phyloP scores from a whole-genome alignment of 495 filamentous ascomycete genomes.

The Amorphotheca resinae region DNA sequence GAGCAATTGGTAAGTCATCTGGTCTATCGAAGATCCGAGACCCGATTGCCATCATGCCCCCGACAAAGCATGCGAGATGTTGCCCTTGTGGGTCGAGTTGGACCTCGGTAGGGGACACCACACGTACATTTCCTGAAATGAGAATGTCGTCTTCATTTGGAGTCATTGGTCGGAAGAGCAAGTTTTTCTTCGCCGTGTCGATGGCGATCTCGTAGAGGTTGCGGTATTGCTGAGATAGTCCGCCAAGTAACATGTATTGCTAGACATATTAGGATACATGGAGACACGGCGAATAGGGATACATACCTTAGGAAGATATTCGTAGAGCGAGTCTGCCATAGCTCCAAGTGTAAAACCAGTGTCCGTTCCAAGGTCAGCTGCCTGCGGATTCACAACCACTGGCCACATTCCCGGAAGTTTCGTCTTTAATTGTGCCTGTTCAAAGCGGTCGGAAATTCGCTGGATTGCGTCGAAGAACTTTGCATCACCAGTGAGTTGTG shows the following conservation, averaged over 20 bases:
- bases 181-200: constrained; percentile 24
- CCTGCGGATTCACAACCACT: constrained; percentile 12
- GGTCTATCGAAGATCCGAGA: constrained; percentile 56
- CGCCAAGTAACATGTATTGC: constrained; percentile 1
- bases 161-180: constrained; percentile 72
- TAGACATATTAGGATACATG: background rate
- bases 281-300: background rate
- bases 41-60: constrained; percentile 81
- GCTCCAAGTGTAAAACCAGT: constrained; percentile 45
- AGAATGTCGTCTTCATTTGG: background rate
- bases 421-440: constrained; percentile 57
- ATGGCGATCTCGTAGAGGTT: constrained; percentile 2
- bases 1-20: constrained; percentile 60
- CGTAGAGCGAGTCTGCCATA: constrained; percentile 64
- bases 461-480: constrained; percentile 92
- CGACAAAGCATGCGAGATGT: constrained; percentile 59
- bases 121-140: constrained; percentile 57
- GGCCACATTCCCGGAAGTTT: constrained; percentile 75
- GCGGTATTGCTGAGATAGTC: constrained; percentile 1
- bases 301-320: constrained; percentile 70
- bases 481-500: constrained; percentile 71
- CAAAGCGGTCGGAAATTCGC: constrained; percentile 74
- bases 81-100: constrained; percentile 29
- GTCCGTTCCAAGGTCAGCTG: background rate
- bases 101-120: constrained; percentile 47